Percentiles rank a stretch among this genome's conserved stretches.
phyloP scores from a whole-genome alignment of 1,284 basidiomycete species.

The Phellopilus nigrolimitatus region DNA sequence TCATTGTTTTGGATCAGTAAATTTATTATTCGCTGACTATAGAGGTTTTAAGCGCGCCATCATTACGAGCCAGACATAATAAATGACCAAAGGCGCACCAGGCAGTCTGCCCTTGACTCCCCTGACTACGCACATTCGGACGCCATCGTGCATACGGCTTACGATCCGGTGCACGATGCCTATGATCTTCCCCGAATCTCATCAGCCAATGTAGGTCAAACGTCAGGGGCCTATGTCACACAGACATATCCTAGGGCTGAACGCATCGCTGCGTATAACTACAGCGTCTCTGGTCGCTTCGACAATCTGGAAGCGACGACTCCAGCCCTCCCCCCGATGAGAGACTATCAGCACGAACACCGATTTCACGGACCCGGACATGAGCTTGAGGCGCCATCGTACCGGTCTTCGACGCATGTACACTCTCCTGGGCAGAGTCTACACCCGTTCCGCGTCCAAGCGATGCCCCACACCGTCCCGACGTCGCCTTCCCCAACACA shows the following conservation, averaged over 20 bases:
- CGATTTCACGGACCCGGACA: slow-evolving; percentile 7
- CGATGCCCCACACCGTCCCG: not conserved
- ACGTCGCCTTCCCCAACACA: slow-evolving; percentile 4
- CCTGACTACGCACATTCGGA: slow-evolving; percentile 4
- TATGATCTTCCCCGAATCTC: slow-evolving; percentile 12
- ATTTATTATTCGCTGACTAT: not conserved
- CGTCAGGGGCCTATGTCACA: not conserved
- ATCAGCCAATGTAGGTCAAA: not conserved
- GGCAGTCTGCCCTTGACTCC: slow-evolving; percentile 8
- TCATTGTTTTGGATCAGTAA: not conserved
- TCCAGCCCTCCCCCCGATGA: slow-evolving; percentile 14
- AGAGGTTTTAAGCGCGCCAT: slow-evolving; percentile 6
- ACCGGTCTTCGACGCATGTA: slow-evolving; percentile 5
- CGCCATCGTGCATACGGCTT: slow-evolving; percentile 10
- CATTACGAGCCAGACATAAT: not conserved
- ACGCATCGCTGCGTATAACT: slow-evolving; percentile 1
- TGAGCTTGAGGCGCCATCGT: slow-evolving; percentile 3
- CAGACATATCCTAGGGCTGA: slow-evolving; percentile 13
- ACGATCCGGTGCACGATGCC: slow-evolving; percentile 19
- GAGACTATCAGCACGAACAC: slow-evolving; percentile 6
- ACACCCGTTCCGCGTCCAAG: slow-evolving; percentile 13
- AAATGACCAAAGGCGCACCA: not conserved
- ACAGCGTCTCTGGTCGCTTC: slow-evolving; percentile 6
- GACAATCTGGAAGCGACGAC: too few species aligned
- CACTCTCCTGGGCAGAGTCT: not conserved